Conservation (phyloP, 1,284 basidiomycete species). For the Vanrija pseudolonga region DNA sequence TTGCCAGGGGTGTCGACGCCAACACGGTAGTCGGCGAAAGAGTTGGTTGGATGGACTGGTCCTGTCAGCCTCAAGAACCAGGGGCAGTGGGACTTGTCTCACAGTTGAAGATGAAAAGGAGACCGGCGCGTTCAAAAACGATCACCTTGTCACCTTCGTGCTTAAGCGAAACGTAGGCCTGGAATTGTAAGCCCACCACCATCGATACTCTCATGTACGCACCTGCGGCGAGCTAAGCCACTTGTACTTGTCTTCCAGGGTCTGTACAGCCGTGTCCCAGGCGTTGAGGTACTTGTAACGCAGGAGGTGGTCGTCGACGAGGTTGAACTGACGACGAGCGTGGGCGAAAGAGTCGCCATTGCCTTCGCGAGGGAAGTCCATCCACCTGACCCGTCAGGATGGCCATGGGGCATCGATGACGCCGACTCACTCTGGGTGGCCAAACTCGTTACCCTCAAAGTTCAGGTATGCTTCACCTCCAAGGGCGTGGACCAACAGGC, state of each 20-base stretch:
- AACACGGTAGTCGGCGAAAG: slow-evolving; percentile 88
- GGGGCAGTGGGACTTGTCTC: slow-evolving; percentile 5
- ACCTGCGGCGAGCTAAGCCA: slow-evolving; percentile 85
- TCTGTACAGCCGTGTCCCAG: slow-evolving; percentile 94
- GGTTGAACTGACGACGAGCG: slow-evolving; percentile 91
- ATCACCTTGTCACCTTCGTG: slow-evolving; percentile 87
- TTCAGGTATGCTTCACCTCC: slow-evolving; percentile 97
- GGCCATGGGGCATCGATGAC: too few species aligned
- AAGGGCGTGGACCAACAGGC: slow-evolving; percentile 81
- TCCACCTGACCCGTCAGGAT: slow-evolving; percentile 62
- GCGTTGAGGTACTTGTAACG: slow-evolving; percentile 90
- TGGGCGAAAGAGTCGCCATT: slow-evolving; percentile 95
- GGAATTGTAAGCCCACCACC: slow-evolving; percentile 3
- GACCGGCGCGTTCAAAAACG: slow-evolving; percentile 85
- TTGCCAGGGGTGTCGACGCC: slow-evolving; percentile 84
- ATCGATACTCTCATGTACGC: slow-evolving; percentile 13
- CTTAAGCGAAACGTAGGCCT: slow-evolving; percentile 90
- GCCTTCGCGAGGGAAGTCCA: slow-evolving; percentile 94
- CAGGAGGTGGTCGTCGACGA: slow-evolving; percentile 77
- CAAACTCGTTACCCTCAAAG: slow-evolving; percentile 98
- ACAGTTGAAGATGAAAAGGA: slow-evolving; percentile 94
- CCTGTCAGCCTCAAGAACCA: background rate
- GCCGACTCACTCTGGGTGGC: slow-evolving; percentile 76
- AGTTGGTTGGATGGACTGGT: slow-evolving; percentile 71
- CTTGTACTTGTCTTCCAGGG: slow-evolving; percentile 67